A percentile compares a stretch with the other conserved stretches of the same genome.
phyloP scores from a whole-genome alignment of 1,284 basidiomycete genomes.

The Coriolopsis trogii region DNA sequence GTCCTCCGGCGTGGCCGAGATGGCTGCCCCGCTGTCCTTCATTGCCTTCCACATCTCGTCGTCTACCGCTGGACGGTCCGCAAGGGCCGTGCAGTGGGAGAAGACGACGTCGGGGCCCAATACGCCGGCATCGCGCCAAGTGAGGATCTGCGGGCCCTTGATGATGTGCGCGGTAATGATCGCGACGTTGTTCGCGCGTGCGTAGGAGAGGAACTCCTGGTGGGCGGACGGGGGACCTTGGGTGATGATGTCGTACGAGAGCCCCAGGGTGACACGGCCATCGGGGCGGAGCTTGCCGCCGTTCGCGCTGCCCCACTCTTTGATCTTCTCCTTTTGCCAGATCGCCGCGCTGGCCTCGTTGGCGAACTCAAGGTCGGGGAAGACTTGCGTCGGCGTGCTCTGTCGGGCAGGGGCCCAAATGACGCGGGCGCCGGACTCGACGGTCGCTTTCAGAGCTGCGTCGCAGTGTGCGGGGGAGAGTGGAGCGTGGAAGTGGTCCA shows the following conservation, averaged over 20 bases:
- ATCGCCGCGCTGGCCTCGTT: constrained; percentile 28
- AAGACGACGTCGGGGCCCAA: constrained; percentile 37
- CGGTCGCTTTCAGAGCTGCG: constrained; percentile 32
- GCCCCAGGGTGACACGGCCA: constrained; percentile 38
- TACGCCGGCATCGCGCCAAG: constrained; percentile 30
- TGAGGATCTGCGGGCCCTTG: constrained; percentile 30
- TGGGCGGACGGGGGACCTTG: constrained; percentile 23
- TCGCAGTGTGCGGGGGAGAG: constrained; percentile 33
- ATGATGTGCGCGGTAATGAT: constrained; percentile 36
- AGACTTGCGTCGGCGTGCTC: constrained; percentile 29
- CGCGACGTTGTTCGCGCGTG: constrained; percentile 27
- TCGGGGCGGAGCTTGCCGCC: constrained; percentile 32
- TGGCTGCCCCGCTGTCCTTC: constrained; percentile 32
- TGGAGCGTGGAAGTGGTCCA: constrained; percentile 39
- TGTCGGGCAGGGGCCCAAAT: constrained; percentile 35
- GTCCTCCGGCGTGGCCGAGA: constrained; percentile 37
- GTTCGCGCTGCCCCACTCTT: constrained; percentile 33
- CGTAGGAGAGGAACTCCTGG: constrained; percentile 27
- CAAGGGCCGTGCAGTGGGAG: constrained; percentile 38
- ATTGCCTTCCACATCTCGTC: constrained; percentile 36
- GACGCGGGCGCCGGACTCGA: constrained; percentile 35
- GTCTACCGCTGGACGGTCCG: constrained; percentile 30
- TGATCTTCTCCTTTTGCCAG: constrained; percentile 35
- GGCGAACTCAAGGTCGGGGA: constrained; percentile 32
- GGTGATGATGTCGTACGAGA: constrained; percentile 32